A percentile compares a stretch with the other conserved stretches of the same genome.
Evolutionary conservation across 2,329 filamentous ascomycete genomes (phyloP).

Genomic region (Teratosphaeria gauchensis): DNA sequence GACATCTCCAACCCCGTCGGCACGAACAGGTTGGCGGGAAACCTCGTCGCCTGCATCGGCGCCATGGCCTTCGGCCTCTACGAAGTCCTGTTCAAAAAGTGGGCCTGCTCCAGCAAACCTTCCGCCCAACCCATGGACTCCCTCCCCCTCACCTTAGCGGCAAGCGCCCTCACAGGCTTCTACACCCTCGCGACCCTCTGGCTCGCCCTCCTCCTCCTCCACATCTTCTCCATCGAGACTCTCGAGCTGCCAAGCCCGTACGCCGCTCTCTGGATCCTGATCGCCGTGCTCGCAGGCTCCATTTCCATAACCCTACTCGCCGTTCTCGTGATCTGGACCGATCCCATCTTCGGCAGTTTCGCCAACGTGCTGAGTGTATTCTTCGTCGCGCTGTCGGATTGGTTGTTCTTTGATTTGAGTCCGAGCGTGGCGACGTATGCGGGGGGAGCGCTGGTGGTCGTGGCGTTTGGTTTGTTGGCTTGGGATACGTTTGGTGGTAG

Average conservation of each 20-base stretch:
- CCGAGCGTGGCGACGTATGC: constrained; percentile 22
- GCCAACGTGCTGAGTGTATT: constrained; percentile 26
- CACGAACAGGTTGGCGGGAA: constrained; percentile 19
- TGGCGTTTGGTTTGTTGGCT: constrained; percentile 22
- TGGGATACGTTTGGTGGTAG: constrained; percentile 17
- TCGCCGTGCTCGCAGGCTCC: constrained; percentile 20
- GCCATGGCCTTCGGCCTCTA: constrained; percentile 26
- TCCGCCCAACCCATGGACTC: constrained; percentile 13
- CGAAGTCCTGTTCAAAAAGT: constrained; percentile 27
- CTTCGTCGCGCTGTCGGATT: constrained; percentile 25
- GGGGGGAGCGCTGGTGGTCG: constrained; percentile 21
- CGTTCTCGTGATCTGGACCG: constrained; percentile 26
- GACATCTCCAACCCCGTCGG: constrained; percentile 13
- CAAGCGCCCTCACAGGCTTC: constrained; percentile 22
- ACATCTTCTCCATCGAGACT: constrained; percentile 20
- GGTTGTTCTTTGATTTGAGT: constrained; percentile 22
- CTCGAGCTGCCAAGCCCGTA: constrained; percentile 19
- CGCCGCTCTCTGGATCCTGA: constrained; percentile 19
- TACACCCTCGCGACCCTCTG: constrained; percentile 23
- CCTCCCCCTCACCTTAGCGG: constrained; percentile 22
- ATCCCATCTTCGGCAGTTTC: constrained; percentile 25
- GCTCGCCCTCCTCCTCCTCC: constrained; percentile 20
- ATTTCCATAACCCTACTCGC: constrained; percentile 22
- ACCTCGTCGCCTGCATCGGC: constrained; percentile 21
- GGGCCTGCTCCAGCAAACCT: constrained; percentile 20